Conservation (phyloP, 2,329 filamentous ascomycete genomes). For the Colletotrichum phormii region DNA sequence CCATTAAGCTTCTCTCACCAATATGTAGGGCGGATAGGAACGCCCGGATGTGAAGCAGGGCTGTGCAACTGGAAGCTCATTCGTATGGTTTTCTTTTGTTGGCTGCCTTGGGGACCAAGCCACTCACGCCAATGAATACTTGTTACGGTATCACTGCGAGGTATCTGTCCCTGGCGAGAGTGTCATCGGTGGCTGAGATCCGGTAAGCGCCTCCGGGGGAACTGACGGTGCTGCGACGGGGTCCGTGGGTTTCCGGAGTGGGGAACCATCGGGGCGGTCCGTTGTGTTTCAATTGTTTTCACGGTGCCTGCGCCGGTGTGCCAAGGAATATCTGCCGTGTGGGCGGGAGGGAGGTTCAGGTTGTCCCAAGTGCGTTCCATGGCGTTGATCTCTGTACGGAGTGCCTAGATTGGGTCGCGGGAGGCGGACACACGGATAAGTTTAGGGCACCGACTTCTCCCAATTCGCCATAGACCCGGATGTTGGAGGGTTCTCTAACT, state of each 20-base stretch:
- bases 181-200: neutral
- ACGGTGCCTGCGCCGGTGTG: neutral
- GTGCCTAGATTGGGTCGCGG: no score
- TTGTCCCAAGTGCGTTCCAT: no score
- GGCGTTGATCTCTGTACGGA: neutral
- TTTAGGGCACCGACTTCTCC: neutral
- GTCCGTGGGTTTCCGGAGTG: neutral
- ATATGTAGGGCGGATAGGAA: neutral
- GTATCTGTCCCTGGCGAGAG: neutral
- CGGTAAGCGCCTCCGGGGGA: neutral
- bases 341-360: neutral
- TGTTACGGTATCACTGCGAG: no score
- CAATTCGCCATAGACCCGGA: neutral
- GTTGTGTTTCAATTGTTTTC: neutral
- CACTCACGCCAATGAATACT: no score
- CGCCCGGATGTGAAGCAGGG: neutral
- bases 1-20: neutral
- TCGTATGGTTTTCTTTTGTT: neutral
- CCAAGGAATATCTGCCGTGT: neutral
- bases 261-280: neutral
- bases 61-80: neutral
- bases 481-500: neutral
- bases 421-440: neutral
- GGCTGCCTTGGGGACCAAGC: no score
- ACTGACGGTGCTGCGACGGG: neutral